phyloP scores from a whole-genome alignment of 225 moss, liverwort and hornwort species.

The Pleurozium schreberi region DNA sequence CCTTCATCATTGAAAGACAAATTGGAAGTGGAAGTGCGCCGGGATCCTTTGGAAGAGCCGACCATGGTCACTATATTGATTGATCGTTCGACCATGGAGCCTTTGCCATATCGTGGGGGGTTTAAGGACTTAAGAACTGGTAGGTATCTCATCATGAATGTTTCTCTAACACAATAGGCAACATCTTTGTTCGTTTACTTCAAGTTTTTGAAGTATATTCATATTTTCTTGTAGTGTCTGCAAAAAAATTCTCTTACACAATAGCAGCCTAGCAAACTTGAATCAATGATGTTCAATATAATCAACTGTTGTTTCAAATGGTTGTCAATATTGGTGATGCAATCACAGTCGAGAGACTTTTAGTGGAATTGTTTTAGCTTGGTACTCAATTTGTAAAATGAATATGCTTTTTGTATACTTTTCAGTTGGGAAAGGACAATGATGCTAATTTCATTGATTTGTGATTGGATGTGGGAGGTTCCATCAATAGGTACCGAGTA shows the following conservation, averaged over 20 bases:
- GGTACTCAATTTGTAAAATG: not conserved
- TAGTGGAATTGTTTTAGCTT: not conserved
- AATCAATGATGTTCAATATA: not conserved
- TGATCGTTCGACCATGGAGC: slow-evolving; percentile 15
- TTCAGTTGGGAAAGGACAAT: not conserved
- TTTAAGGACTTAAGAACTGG: slow-evolving; percentile 59
- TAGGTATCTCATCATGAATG: not conserved
- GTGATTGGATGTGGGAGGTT: not conserved
- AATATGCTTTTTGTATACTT: not conserved
- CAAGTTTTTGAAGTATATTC: not conserved
- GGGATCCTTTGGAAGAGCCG: not conserved
- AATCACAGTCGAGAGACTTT: not conserved
- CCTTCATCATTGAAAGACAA: not conserved
- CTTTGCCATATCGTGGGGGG: slow-evolving; percentile 61
- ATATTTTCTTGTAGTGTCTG: not conserved
- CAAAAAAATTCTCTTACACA: not conserved
- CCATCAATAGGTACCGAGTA: slow-evolving; percentile 13
- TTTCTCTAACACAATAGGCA: not conserved
- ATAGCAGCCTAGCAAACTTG: not conserved
- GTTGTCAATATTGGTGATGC: not conserved
- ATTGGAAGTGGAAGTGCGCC: slow-evolving; percentile 17
- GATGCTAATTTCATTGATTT: slow-evolving; percentile 3
- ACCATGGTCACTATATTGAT: slow-evolving; percentile 8
- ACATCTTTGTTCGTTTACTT: not conserved
- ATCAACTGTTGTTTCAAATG: not conserved